These are phyloP conservation scores for Aspergillus sp. DNA, from an alignment of 2,329 filamentous ascomycete genomes.

Conservation along the genomic window DNA sequence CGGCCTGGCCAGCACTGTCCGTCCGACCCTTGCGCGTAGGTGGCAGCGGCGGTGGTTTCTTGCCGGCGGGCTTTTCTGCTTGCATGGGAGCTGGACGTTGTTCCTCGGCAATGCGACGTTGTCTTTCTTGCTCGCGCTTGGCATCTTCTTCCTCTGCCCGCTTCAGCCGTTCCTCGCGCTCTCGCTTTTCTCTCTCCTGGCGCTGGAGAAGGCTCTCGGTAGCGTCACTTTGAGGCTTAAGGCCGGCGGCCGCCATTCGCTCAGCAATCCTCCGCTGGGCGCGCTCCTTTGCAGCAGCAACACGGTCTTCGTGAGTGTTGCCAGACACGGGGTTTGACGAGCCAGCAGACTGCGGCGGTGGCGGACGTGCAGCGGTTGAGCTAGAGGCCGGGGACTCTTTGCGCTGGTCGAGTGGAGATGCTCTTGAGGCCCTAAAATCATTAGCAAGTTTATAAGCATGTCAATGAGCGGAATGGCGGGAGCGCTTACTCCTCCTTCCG, in stretches of 20 bases:
- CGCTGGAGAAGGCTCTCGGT: constrained; percentile 83
- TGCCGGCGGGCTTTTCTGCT: constrained; percentile 59
- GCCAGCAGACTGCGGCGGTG: constrained; percentile 53
- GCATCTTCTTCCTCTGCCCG: constrained; percentile 95
- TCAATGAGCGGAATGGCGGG: not conserved
- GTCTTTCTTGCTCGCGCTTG: constrained; percentile 83
- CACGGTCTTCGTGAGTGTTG: constrained; percentile 88
- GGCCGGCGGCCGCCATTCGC: constrained; percentile 86
- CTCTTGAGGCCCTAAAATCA: constrained; percentile 54
- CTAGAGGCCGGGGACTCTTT: constrained; percentile 55
- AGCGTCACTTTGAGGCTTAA: constrained; percentile 79
- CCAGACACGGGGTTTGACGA: constrained; percentile 78
- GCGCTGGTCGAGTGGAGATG: constrained; percentile 53
- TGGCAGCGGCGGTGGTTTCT: constrained; percentile 71
- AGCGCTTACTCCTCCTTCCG: constrained; percentile 61
- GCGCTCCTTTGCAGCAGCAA: constrained; percentile 95
- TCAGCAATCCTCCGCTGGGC: constrained; percentile 97
- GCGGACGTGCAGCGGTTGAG: constrained; percentile 37
- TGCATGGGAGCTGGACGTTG: constrained; percentile 64
- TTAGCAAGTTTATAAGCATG: constrained; percentile 2
- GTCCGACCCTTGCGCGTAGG: constrained; percentile 72
- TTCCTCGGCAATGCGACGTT: constrained; percentile 80
- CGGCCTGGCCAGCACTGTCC: constrained; percentile 59
- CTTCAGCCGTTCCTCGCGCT: constrained; percentile 82
- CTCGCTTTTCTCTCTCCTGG: constrained; percentile 83